These are phyloP conservation scores for Penicillium fuscoglaucum DNA, from an alignment of 2,329 filamentous ascomycete genomes.

Conservation along the genomic window DNA sequence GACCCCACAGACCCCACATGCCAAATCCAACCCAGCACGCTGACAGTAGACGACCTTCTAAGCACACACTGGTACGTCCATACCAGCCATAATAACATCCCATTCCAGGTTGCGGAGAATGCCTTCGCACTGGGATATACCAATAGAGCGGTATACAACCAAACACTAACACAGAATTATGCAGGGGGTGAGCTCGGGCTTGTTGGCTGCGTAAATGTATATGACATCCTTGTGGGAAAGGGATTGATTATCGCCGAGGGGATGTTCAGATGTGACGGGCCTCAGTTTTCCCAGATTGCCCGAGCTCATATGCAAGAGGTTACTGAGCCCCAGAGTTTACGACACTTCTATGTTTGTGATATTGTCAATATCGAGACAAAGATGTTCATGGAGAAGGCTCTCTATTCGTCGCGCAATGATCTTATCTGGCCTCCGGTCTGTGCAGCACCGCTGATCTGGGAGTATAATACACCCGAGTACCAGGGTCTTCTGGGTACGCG, in stretches of 20 bases:
- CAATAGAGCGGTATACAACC: background rate
- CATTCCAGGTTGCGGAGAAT: background rate
- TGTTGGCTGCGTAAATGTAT: background rate
- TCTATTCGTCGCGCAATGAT: background rate
- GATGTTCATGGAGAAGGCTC: background rate
- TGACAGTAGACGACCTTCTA: background rate
- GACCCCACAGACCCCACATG: background rate
- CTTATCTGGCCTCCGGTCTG: background rate
- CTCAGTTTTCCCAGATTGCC: slow-evolving; percentile 2
- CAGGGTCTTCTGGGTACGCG: slow-evolving; percentile 5
- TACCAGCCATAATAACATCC: background rate
- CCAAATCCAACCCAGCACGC: background rate
- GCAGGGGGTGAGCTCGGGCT: background rate
- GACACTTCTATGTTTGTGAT: slow-evolving; percentile 1
- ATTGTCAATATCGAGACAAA: background rate
- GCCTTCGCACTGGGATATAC: background rate
- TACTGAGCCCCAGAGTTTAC: background rate
- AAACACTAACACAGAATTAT: background rate
- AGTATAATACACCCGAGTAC: slow-evolving; percentile 1
- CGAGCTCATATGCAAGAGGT: background rate
- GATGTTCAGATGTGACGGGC: background rate
- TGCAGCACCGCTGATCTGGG: background rate
- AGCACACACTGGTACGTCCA: background rate
- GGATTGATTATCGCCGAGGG: background rate
- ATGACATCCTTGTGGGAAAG: background rate